Evolutionary conservation across 129 eudicot genomes (phyloP).

Genomic region (Scalesia atractyloides): DNA sequence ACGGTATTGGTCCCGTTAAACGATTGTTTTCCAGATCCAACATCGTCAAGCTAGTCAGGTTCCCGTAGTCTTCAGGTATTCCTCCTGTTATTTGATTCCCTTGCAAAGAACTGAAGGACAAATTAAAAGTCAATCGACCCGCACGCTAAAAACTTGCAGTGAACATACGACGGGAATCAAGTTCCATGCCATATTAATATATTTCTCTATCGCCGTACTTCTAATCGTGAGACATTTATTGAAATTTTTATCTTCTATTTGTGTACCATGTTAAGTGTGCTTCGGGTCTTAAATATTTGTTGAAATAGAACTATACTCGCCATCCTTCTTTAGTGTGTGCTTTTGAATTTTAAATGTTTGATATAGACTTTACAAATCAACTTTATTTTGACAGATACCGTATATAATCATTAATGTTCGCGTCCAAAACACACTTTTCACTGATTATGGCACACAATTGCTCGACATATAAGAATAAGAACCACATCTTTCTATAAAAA

Average conservation of each 20-base stretch:
- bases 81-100: constrained; percentile 85
- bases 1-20: constrained; percentile 86
- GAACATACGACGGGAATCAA: background rate
- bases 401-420: background rate
- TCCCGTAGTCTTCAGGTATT: constrained; percentile 86
- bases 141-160: background rate
- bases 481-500: background rate
- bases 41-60: constrained; percentile 72
- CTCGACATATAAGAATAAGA: constrained; percentile 3
- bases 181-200: background rate
- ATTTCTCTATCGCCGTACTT: background rate
- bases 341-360: background rate
- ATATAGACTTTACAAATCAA: background rate
- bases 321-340: background rate
- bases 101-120: constrained; percentile 60
- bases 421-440: background rate
- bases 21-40: constrained; percentile 75
- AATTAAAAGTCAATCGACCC: background rate
- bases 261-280: background rate
- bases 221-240: background rate
- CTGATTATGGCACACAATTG: background rate
- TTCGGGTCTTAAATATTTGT: constrained; percentile 4
- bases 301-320: background rate
- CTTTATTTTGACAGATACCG: constrained; percentile 1
- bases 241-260: background rate